Conservation (phyloP, 805 yeast genomes). For the Cyberlindnera maritima region DNA sequence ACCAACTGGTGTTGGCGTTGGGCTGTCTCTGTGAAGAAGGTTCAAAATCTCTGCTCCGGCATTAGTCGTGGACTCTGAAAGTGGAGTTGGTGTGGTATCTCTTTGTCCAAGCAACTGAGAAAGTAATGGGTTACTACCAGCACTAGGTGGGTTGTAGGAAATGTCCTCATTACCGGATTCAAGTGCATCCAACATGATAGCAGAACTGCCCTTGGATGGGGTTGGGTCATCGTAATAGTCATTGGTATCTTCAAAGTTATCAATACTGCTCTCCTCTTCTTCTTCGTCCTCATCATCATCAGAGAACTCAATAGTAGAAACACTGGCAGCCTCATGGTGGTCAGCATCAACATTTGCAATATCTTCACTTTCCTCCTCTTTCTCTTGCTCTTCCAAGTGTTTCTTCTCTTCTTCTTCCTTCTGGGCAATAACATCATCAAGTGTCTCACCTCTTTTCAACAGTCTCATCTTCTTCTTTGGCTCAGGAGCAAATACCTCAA, state of each 20-base stretch:
- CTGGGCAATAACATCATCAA: conserved; percentile 21
- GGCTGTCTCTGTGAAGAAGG: background rate
- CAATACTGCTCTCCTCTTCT: conserved; percentile 3
- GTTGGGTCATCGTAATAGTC: conserved; percentile 2
- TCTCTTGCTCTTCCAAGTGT: background rate
- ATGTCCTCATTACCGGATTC: background rate
- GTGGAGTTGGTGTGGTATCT: background rate
- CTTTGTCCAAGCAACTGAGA: conserved; percentile 1
- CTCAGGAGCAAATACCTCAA: background rate
- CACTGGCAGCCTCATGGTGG: conserved; percentile 9
- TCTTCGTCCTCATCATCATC: conserved; percentile 16
- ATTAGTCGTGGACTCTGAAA: background rate
- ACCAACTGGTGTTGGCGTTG: conserved; percentile 20
- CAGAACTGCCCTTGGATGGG: background rate
- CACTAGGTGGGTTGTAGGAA: background rate
- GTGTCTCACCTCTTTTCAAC: conserved; percentile 36
- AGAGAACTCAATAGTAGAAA: conserved; percentile 23
- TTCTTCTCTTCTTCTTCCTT: background rate
- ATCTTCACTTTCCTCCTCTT: background rate
- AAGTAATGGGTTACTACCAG: background rate
- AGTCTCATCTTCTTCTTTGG: conserved; percentile 31
- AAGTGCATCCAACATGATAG: conserved; percentile 1
- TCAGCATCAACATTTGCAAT: background rate
- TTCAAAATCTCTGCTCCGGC: conserved; percentile 3
- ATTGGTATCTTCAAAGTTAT: conserved; percentile 2